phyloP scores from a whole-genome alignment of 2,329 filamentous ascomycete species.

The Leptographium lundbergii region DNA sequence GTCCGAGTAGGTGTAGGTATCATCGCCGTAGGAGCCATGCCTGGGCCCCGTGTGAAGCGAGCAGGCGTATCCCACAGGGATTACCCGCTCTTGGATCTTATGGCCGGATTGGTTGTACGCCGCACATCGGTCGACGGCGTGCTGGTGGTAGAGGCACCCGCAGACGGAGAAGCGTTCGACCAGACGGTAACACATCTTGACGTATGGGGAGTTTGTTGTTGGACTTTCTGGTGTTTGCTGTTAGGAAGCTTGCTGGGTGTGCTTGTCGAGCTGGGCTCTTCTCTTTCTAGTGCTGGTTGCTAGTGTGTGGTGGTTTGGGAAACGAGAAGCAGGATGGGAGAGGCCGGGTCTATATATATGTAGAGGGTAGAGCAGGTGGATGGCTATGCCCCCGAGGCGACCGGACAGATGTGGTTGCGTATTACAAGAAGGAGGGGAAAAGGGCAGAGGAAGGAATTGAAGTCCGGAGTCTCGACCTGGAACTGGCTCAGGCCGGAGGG shows the following conservation, averaged over 20 bases:
- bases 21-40: constrained; percentile 25
- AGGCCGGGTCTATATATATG: constrained; percentile 6
- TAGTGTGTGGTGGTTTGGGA: neutral
- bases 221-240: neutral
- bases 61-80: constrained; percentile 76
- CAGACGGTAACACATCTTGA: constrained; percentile 73
- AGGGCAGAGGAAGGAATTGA: neutral
- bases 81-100: constrained; percentile 56
- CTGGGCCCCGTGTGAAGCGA: constrained; percentile 32
- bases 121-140: constrained; percentile 72
- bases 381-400: neutral
- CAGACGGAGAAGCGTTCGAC: constrained; percentile 79
- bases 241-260: neutral
- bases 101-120: constrained; percentile 65
- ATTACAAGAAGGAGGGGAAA: neutral
- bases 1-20: constrained; percentile 35
- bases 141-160: constrained; percentile 77
- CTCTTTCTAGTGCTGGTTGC: neutral
- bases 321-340: neutral
- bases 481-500: neutral
- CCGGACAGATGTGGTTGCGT: neutral
- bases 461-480: too few relatives aligned
- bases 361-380: neutral
- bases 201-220: neutral
- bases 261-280: neutral